A percentile compares a stretch with the other conserved stretches of the same genome.
phyloP scores from a whole-genome alignment of 2,329 filamentous ascomycete genomes.

The Chrysosporium keratinophilum region DNA sequence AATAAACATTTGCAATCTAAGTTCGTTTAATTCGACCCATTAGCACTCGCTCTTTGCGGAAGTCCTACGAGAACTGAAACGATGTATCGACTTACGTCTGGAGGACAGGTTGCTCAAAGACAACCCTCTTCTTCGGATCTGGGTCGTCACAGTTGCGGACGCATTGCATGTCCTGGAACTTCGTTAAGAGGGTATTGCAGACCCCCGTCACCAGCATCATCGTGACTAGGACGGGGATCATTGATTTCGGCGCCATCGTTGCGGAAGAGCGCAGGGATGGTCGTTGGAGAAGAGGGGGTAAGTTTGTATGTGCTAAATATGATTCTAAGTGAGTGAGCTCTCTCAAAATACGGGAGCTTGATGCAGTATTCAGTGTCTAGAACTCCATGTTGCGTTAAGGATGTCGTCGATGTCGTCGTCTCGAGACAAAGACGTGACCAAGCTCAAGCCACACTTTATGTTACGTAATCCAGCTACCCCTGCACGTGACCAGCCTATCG shows the following conservation, averaged over 20 bases:
- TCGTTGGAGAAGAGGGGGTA: not conserved
- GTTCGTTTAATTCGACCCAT: slow-evolving; percentile 11
- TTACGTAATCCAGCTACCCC: too few relatives aligned
- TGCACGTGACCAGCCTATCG: too few relatives aligned
- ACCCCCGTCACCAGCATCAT: slow-evolving; percentile 97
- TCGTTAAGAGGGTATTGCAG: slow-evolving; percentile 93
- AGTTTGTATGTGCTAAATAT: too few relatives aligned
- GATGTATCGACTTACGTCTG: slow-evolving; percentile 52
- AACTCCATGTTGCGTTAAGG: not conserved
- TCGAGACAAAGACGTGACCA: too few relatives aligned
- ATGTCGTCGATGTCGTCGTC: not conserved
- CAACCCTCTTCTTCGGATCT: slow-evolving; percentile 53
- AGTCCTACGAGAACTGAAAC: not conserved
- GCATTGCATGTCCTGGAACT: slow-evolving; percentile 99
- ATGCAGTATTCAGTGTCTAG: not conserved
- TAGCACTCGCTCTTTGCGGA: not conserved
- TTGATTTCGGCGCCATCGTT: slow-evolving; percentile 57
- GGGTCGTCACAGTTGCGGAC: slow-evolving; percentile 73
- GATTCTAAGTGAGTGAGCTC: too few relatives aligned
- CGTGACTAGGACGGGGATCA: slow-evolving; percentile 75
- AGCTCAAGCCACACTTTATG: too few relatives aligned
- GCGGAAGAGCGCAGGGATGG: not conserved
- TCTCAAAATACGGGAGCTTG: too few relatives aligned
- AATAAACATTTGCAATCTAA: slow-evolving; percentile 81
- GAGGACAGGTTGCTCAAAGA: slow-evolving; percentile 90